Conservation (phyloP, 108 stramenopile genomes). For the Schizochytrium sp. region DNA sequence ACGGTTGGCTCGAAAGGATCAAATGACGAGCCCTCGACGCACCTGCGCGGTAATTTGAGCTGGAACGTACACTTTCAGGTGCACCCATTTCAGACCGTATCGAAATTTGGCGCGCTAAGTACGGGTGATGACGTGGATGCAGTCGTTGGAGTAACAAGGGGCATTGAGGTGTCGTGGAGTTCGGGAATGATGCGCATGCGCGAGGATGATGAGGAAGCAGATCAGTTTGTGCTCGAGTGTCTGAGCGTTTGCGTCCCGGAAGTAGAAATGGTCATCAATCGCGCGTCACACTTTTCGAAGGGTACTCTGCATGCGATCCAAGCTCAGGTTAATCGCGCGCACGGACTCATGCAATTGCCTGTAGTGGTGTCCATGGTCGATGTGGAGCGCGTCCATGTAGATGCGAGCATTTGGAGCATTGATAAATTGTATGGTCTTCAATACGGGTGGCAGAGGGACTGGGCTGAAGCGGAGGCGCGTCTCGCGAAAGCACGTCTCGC, state of each 20-base stretch:
- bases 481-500: not conserved
- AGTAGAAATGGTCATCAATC: not conserved
- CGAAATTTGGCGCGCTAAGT: not conserved
- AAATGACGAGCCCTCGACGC: not conserved
- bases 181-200: not conserved
- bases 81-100: not conserved
- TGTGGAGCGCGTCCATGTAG: not conserved
- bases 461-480: not conserved
- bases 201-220: not conserved
- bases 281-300: not conserved
- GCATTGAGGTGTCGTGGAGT: not conserved
- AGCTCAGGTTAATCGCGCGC: not conserved
- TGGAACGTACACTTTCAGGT: not conserved
- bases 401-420: not conserved
- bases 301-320: not conserved
- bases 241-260: not conserved
- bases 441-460: not conserved
- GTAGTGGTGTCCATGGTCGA: not conserved
- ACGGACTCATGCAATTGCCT: not conserved
- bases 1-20: not conserved
- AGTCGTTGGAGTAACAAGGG: not conserved
- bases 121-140: not conserved
- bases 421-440: not conserved
- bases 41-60: not conserved
- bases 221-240: not conserved